phyloP scores from a whole-genome alignment of 768 basidiomycete species.

The Amanita molliuscula region DNA sequence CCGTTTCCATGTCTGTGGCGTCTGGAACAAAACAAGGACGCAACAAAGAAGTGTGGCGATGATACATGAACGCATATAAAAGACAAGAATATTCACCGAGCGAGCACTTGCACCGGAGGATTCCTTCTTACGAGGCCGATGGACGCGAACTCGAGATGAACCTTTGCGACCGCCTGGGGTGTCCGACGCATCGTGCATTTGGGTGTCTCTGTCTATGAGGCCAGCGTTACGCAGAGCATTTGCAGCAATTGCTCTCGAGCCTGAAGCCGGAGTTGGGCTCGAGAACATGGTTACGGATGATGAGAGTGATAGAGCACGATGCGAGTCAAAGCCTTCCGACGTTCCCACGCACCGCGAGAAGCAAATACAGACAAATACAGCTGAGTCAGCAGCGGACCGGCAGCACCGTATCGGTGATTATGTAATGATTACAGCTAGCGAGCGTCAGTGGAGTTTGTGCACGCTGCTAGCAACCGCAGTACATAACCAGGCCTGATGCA shows the following conservation, averaged over 20 bases:
- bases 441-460: too few species aligned
- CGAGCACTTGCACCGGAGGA: conserved; percentile 31
- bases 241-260: conserved; percentile 46
- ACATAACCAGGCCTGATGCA: not conserved
- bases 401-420: too few species aligned
- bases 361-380: not conserved
- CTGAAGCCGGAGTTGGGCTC: conserved; percentile 46
- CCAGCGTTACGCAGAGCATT: conserved; percentile 62
- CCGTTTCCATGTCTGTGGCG: not conserved
- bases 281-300: conserved; percentile 38
- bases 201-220: conserved; percentile 66
- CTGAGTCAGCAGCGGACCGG: too few species aligned
- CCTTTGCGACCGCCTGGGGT: conserved; percentile 70
- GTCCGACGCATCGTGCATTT: conserved; percentile 62
- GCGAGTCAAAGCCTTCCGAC: not conserved
- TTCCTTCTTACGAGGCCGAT: conserved; percentile 49
- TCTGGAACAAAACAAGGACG: not conserved
- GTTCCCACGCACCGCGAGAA: conserved; percentile 1
- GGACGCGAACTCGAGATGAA: conserved; percentile 46
- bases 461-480: too few species aligned
- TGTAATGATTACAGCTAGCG: too few species aligned
- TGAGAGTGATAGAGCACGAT: conserved; percentile 5
- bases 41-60: conserved; percentile 13
- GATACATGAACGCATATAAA: conserved; percentile 20
- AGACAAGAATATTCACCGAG: conserved; percentile 53